Base-by-base conservation (phyloP, 164 flowering plant genomes). In the Chloranthus sessilifolius region DNA sequence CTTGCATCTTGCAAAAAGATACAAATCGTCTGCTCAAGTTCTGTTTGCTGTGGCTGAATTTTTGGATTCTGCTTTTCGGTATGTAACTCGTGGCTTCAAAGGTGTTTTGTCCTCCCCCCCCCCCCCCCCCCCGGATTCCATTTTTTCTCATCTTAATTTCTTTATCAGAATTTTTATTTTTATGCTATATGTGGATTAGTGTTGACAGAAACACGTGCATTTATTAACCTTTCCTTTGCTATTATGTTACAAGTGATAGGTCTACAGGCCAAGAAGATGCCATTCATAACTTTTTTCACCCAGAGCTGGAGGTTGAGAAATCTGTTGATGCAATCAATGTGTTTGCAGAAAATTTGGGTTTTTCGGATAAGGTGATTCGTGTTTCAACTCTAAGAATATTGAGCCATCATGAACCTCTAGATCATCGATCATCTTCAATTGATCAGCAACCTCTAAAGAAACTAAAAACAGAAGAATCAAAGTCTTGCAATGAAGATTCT, bases 361-460 rank as follows among this genome's bases (percentile, higher is more conserved):
- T 73, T 55, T 33, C 82, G n/a, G 68, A 80, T 64, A 78, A 73
- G 65, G 59, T n/a, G 36, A 63, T 87, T 47, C 91, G 99, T 27
- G 42, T 76, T 58, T 60, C 88, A 23, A 86, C 97, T 37, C 70
- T 94, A 21, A 68, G 85, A 67, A 78, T 94, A 45, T 67, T 94
- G 69, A 67, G 85, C 59, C 85, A 87, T 44, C 80, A 76, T 61
- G 79, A 76, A 50, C 68, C 68, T 40, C 15, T 74, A 19, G 41
- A 25, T 55, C 26, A 31, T 56, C 67, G 50, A 12, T 33, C 23
- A 5, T 52, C 50, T 44, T 3, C 43, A 11, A 38, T 38, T 25
- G 72, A 73, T 36, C 65, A 56, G 51, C 71, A 62, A 4, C 45
- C 48, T 55, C 60, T 58, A 50, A 69, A 67, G 67, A 63, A 69